phyloP scores from a whole-genome alignment of 208 protist genomes.

The Trypanosoma platydactyli region DNA sequence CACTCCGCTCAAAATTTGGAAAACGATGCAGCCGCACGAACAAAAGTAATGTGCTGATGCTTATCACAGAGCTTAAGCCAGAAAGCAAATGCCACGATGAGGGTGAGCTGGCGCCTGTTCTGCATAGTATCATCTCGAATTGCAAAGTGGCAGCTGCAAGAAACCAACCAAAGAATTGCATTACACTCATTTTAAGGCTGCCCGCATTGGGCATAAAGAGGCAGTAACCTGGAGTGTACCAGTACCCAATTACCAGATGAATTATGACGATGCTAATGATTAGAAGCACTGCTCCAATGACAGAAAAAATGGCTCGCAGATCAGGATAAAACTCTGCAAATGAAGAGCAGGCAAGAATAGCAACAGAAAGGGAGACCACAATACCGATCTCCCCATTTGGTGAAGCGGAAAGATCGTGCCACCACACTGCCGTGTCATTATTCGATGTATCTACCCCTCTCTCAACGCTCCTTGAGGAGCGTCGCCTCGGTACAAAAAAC shows the following conservation, averaged over 20 bases:
- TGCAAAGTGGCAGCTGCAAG: conserved; percentile 35
- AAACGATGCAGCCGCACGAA: conserved; percentile 44
- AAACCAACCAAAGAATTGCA: conserved; percentile 54
- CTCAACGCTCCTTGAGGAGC: background rate
- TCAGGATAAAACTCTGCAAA: conserved; percentile 42
- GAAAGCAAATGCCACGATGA: conserved; percentile 56
- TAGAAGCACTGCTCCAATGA: conserved; percentile 33
- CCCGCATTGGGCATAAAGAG: conserved; percentile 31
- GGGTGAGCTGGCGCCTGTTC: conserved; percentile 25
- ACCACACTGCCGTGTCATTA: conserved; percentile 17
- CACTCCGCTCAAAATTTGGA: conserved; percentile 10
- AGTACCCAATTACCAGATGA: conserved; percentile 29
- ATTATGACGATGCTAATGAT: conserved; percentile 24
- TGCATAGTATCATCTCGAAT: conserved; percentile 41
- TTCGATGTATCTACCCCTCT: background rate
- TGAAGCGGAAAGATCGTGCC: conserved; percentile 30
- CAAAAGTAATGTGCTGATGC: conserved; percentile 44
- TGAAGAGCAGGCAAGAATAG: conserved; percentile 37
- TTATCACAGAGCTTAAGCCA: conserved; percentile 50
- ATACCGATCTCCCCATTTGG: conserved; percentile 43
- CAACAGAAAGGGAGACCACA: conserved; percentile 37
- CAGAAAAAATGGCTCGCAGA: conserved; percentile 33
- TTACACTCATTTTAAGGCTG: conserved; percentile 30
- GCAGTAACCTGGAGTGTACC: conserved; percentile 25
- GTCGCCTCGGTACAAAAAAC: conserved; percentile 48